Conservation (phyloP, 2,329 filamentous ascomycete species). For the Aspergillus sp. region DNA sequence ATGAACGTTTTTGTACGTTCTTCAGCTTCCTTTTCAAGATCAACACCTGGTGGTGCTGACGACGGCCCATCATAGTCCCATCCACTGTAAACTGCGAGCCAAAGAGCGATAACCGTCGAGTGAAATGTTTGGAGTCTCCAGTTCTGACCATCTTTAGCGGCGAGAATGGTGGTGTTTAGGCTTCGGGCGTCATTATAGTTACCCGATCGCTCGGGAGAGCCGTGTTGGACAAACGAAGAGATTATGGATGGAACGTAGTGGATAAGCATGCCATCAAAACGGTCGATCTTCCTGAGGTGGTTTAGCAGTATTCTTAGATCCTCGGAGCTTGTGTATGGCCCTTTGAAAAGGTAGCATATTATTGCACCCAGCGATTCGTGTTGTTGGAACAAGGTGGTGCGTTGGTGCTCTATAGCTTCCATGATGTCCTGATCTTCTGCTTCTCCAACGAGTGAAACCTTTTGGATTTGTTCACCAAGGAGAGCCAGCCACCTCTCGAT, state of each 20-base stretch:
- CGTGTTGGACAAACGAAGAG: slow-evolving; percentile 73
- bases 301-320: slow-evolving; percentile 74
- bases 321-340: slow-evolving; percentile 64
- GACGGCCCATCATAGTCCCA: slow-evolving; percentile 75
- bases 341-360: slow-evolving; percentile 74
- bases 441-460: slow-evolving; percentile 72
- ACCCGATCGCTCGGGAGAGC: slow-evolving; percentile 70
- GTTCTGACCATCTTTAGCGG: slow-evolving; percentile 62
- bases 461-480: slow-evolving; percentile 73
- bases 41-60: slow-evolving; percentile 59
- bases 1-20: slow-evolving; percentile 72
- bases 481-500: slow-evolving; percentile 75
- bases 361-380: slow-evolving; percentile 87
- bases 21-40: slow-evolving; percentile 66
- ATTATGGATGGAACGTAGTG: slow-evolving; percentile 82
- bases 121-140: slow-evolving; percentile 77
- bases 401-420: slow-evolving; percentile 78
- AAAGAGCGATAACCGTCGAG: slow-evolving; percentile 76
- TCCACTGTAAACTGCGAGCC: slow-evolving; percentile 90
- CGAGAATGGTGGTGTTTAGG: slow-evolving; percentile 68
- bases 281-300: slow-evolving; percentile 68
- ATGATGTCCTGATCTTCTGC: slow-evolving; percentile 62
- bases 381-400: slow-evolving; percentile 77
- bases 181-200: slow-evolving; percentile 68
- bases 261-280: slow-evolving; percentile 71